Conservation (phyloP, 2,329 filamentous ascomycete species). For the Neurospora sp. region DNA sequence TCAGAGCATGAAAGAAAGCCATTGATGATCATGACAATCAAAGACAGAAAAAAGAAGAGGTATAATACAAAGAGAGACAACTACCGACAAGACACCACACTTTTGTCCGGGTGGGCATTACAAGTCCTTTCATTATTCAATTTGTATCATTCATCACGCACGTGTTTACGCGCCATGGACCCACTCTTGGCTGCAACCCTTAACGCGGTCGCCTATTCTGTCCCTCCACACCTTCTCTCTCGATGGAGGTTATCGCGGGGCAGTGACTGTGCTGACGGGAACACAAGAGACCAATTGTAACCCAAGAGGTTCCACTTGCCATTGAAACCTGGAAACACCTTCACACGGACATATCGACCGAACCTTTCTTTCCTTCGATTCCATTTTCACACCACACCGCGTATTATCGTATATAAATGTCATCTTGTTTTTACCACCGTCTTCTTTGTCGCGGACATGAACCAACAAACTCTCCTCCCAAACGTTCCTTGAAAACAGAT, state of each 20-base stretch:
- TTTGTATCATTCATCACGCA: neutral
- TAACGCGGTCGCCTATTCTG: neutral
- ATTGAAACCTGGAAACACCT: neutral
- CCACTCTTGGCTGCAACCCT: neutral
- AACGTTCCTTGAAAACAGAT: neutral
- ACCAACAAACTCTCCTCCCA: neutral
- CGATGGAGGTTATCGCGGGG: neutral
- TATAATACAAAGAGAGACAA: neutral
- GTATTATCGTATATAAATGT: neutral
- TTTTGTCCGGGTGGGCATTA: neutral
- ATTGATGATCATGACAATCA: constrained; percentile 1
- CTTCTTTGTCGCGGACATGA: neutral
- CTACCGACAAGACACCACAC: neutral
- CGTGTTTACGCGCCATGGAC: neutral
- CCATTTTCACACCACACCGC: neutral
- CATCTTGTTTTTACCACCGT: neutral
- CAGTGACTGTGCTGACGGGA: neutral
- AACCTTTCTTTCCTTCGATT: neutral
- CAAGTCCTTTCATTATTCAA: neutral
- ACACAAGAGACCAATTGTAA: neutral
- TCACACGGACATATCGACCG: neutral
- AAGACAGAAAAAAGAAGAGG: neutral
- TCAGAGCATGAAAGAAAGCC: constrained; percentile 41
- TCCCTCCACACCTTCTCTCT: neutral
- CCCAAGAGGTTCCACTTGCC: neutral